Percentiles rank a stretch among this genome's conserved stretches.
Evolutionary conservation across 1,284 basidiomycete genomes (phyloP).

Genomic region (Cutaneotrichosporon cavernicola): DNA sequence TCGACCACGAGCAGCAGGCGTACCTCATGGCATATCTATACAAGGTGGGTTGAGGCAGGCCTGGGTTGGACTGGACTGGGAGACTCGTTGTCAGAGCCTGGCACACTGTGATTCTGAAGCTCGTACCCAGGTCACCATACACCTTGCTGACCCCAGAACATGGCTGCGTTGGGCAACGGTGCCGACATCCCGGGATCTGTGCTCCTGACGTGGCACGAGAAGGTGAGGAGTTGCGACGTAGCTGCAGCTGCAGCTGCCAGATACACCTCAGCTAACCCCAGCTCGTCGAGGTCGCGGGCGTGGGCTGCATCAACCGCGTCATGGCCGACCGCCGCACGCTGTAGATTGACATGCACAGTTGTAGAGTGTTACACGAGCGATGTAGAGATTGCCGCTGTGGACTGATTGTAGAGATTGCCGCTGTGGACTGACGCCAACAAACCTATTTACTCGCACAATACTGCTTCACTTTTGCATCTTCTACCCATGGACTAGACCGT

Average conservation of each 20-base stretch:
- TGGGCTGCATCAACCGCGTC: conserved; percentile 92
- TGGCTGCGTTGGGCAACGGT: conserved; percentile 65
- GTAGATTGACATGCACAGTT: conserved; percentile 49
- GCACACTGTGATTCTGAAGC: too few relatives aligned
- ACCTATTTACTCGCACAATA: background rate
- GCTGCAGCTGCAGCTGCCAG: background rate
- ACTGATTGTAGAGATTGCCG: background rate
- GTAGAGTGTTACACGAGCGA: conserved; percentile 1
- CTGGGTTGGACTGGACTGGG: conserved; percentile 21
- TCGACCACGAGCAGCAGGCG: conserved; percentile 80
- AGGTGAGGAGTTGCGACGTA: conserved; percentile 59
- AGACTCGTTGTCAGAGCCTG: too few relatives aligned
- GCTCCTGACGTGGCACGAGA: conserved; percentile 91
- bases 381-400: background rate
- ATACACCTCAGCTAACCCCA: conserved; percentile 48
- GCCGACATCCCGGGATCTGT: conserved; percentile 82
- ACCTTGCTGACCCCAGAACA: conserved; percentile 26
- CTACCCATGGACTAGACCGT: background rate
- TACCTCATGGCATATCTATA: conserved; percentile 98
- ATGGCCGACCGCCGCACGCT: conserved; percentile 91
- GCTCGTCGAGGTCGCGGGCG: conserved; percentile 93
- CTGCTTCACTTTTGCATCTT: conserved; percentile 13
- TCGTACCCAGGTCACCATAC: too few relatives aligned
- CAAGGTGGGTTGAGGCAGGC: conserved; percentile 64
- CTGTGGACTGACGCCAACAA: too few relatives aligned